Evolutionary conservation across 768 basidiomycete species (phyloP).

Genomic region (Chalciporus piperatus): DNA sequence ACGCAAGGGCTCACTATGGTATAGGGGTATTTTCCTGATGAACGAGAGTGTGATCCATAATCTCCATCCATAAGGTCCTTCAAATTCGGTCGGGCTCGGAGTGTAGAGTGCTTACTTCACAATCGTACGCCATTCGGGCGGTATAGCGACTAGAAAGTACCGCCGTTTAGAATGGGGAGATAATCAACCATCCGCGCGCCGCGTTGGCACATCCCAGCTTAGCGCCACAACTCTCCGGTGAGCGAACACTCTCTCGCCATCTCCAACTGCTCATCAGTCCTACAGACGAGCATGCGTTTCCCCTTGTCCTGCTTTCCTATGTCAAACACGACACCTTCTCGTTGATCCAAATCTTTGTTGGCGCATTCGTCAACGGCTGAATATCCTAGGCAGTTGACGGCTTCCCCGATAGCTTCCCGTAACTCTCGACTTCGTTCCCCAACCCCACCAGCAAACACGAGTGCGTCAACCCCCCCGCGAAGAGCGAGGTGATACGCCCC

Average conservation of each 20-base stretch:
- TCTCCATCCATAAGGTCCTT: too few relatives aligned
- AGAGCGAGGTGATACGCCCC: conserved; percentile 78
- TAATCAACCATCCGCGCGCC: too few relatives aligned
- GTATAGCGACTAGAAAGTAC: too few relatives aligned
- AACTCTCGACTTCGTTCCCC: conserved; percentile 72
- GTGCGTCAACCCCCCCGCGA: conserved; percentile 62
- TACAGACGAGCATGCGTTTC: conserved; percentile 53
- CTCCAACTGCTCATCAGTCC: conserved; percentile 42
- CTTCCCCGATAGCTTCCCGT: conserved; percentile 52
- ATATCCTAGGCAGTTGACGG: conserved; percentile 62
- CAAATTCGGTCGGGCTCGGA: too few relatives aligned
- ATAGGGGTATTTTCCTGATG: too few relatives aligned
- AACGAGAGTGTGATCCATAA: too few relatives aligned
- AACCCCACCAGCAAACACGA: conserved; percentile 88
- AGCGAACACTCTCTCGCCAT: conserved; percentile 39
- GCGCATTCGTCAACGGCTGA: conserved; percentile 44
- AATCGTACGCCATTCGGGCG: too few relatives aligned
- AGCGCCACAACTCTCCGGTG: conserved; percentile 16
- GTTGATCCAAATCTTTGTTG: conserved; percentile 39
- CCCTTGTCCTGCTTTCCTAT: conserved; percentile 34
- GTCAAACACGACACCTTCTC: conserved; percentile 44
- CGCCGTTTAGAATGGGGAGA: too few relatives aligned
- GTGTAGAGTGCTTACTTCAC: too few relatives aligned
- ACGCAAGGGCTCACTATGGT: too few relatives aligned
- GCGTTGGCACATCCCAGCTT: too few relatives aligned